Percentiles rank a stretch among this genome's conserved stretches.
These are phyloP conservation scores for Colletotrichum salicis DNA, from an alignment of 2,329 filamentous ascomycete species.

Conservation along the genomic window DNA sequence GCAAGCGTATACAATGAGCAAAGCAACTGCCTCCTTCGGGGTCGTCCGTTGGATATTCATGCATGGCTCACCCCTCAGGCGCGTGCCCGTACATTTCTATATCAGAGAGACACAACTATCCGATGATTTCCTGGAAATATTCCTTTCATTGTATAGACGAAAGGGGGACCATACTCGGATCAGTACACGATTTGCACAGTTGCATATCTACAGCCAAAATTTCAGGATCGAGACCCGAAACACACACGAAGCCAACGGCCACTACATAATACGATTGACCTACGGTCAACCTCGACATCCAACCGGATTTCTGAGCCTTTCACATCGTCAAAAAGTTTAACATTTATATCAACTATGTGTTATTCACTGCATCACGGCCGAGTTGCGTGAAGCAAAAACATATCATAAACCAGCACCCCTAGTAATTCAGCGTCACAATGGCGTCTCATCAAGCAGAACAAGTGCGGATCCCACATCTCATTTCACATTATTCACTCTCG, in stretches of 20 bases:
- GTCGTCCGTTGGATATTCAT: not conserved
- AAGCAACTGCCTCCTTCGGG: not conserved
- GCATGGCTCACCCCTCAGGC: not conserved
- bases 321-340: conserved; percentile 15
- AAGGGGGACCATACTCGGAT: not conserved
- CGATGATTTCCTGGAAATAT: conserved; percentile 13
- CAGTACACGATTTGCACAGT: conserved; percentile 17
- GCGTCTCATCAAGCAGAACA: not conserved
- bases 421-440: conserved; percentile 17
- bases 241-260: conserved; percentile 29
- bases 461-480: not conserved
- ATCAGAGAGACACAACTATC: conserved; percentile 12
- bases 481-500: conserved; percentile 16
- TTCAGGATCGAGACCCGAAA: conserved; percentile 24
- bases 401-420: not conserved
- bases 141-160: conserved; percentile 26
- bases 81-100: conserved; percentile 28
- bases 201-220: conserved; percentile 9
- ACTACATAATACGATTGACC: conserved; percentile 17
- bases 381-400: conserved; percentile 7
- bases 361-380: conserved; percentile 27
- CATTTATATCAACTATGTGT: not conserved
- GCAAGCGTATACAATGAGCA: conserved; percentile 65
- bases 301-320: conserved; percentile 6
- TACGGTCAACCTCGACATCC: not conserved